Conservation (phyloP, 1,284 basidiomycete genomes). For the Fomitopsis pinicola region DNA sequence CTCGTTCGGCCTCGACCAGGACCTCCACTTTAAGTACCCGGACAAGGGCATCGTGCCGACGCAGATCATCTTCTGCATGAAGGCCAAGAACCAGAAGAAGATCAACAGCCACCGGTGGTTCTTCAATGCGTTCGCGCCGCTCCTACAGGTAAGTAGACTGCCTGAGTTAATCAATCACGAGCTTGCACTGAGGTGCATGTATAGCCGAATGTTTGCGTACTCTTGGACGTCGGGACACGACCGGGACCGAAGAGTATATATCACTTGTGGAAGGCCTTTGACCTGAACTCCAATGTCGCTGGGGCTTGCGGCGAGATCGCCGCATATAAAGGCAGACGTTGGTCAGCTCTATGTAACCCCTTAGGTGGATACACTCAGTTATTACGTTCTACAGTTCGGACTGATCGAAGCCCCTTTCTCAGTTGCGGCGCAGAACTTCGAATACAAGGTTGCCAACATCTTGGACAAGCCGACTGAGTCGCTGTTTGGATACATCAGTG, state of each 20-base stretch:
- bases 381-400: slow-evolving; percentile 9
- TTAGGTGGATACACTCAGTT: slow-evolving; percentile 46
- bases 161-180: slow-evolving; percentile 16
- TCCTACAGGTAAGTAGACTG: slow-evolving; percentile 57
- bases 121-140: slow-evolving; percentile 84
- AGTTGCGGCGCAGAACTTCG: slow-evolving; percentile 94
- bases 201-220: slow-evolving; percentile 83
- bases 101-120: slow-evolving; percentile 97
- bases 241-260: slow-evolving; percentile 86
- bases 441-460: slow-evolving; percentile 92
- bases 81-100: slow-evolving; percentile 95
- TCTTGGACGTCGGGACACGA: slow-evolving; percentile 92
- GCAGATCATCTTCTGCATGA: slow-evolving; percentile 90
- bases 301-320: slow-evolving; percentile 97
- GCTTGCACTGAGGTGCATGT: background rate
- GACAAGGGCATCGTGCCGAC: slow-evolving; percentile 95
- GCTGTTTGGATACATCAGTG: slow-evolving; percentile 90
- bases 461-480: slow-evolving; percentile 94
- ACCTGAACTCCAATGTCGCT: slow-evolving; percentile 88
- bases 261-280: slow-evolving; percentile 93
- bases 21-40: slow-evolving; percentile 90
- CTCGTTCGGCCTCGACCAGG: slow-evolving; percentile 83
- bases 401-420: background rate
- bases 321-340: slow-evolving; percentile 86
- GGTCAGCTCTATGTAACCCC: slow-evolving; percentile 79